Conservation (phyloP, 176 grass and related monocot genomes). For the Rhipidocladum racemiflorum region DNA sequence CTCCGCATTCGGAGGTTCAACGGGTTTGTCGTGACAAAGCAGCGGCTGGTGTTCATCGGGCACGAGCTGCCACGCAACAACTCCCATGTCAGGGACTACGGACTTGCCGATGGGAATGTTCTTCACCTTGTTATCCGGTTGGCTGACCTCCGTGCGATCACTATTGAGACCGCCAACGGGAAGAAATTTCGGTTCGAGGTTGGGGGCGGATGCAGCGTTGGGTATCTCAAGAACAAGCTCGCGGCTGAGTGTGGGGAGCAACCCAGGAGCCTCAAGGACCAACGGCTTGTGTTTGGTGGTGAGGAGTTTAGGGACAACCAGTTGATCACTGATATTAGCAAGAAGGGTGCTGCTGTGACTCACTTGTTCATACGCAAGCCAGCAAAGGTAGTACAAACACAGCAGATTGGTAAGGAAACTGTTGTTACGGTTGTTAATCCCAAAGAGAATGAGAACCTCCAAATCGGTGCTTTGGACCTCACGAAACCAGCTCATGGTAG, state of each 20-base stretch:
- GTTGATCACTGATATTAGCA: slow-evolving; percentile 41
- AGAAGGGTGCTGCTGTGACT: slow-evolving; percentile 30
- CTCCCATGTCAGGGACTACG: slow-evolving; percentile 44
- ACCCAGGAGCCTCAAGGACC: background rate
- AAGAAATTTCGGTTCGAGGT: slow-evolving; percentile 12
- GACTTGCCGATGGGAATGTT: slow-evolving; percentile 43
- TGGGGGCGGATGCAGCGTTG: slow-evolving; percentile 22
- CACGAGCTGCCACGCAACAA: slow-evolving; percentile 35
- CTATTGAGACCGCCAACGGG: slow-evolving; percentile 32
- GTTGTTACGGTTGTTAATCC: slow-evolving; percentile 34
- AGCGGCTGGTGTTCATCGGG: background rate
- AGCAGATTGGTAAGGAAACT: slow-evolving; percentile 28
- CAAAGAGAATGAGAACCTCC: slow-evolving; percentile 10
- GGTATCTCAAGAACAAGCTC: slow-evolving; percentile 41
- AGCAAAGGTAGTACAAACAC: slow-evolving; percentile 41
- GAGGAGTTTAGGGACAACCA: slow-evolving; percentile 49
- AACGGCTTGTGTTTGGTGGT: slow-evolving; percentile 30
- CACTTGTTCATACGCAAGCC: slow-evolving; percentile 44
- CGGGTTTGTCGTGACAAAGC: no score
- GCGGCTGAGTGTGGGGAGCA: slow-evolving; percentile 5
- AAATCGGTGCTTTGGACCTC: background rate
- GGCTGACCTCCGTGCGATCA: slow-evolving; percentile 30
- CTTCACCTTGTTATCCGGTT: slow-evolving; percentile 43
- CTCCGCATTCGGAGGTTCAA: no score
- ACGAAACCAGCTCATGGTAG: background rate